phyloP scores from a whole-genome alignment of 1,139 yeast species.

The Pichia sp. region DNA sequence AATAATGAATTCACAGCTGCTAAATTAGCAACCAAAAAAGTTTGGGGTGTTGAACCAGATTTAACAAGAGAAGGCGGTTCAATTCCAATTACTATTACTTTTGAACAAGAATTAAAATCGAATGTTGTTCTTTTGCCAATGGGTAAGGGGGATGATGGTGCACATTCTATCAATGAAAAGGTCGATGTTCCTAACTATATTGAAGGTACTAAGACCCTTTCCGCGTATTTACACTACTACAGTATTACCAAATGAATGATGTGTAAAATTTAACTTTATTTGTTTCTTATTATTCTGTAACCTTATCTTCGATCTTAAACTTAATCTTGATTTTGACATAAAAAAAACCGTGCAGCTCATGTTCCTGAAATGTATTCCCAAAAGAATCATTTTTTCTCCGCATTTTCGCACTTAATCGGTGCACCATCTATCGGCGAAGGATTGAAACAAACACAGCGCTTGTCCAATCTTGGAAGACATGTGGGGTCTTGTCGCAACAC shows the following conservation, averaged over 20 bases:
- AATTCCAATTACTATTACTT: constrained; percentile 89
- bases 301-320: not conserved
- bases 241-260: constrained; percentile 24
- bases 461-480: too few species aligned
- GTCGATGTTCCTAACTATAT: constrained; percentile 82
- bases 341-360: too few species aligned
- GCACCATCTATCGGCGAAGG: too few species aligned
- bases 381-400: too few species aligned
- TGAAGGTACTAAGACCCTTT: constrained; percentile 88
- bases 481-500: too few species aligned
- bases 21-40: constrained; percentile 84
- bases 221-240: constrained; percentile 88
- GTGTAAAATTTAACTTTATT: not conserved
- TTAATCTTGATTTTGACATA: too few species aligned
- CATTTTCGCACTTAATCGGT: too few species aligned
- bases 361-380: too few species aligned
- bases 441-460: too few species aligned
- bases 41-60: constrained; percentile 93
- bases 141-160: constrained; percentile 99
- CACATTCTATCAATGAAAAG: constrained; percentile 96
- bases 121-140: constrained; percentile 86
- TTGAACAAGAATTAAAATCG: constrained; percentile 79
- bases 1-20: constrained; percentile 94
- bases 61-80: constrained; percentile 98
- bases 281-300: too few species aligned